These are phyloP conservation scores for Osmanthus fragrans DNA, from an alignment of 257 asterid species.

Conservation along the genomic window DNA sequence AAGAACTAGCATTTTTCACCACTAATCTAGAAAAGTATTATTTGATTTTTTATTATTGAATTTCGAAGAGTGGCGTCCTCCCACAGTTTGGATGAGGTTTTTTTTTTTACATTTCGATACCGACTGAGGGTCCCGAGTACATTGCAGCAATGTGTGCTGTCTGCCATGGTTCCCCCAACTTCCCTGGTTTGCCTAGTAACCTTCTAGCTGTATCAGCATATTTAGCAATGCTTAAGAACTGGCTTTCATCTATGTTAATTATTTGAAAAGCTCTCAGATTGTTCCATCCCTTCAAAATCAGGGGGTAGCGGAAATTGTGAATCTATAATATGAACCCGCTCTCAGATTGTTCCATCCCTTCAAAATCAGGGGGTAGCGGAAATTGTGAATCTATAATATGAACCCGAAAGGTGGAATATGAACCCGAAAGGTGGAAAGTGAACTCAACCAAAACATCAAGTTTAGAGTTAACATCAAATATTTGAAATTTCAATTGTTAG, in stretches of 20 bases:
- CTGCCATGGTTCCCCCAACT: not conserved
- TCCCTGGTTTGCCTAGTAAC: not conserved
- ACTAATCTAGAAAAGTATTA: not conserved
- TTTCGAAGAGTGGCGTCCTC: not conserved
- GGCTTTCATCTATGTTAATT: not conserved
- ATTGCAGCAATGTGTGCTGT: not conserved
- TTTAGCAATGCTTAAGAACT: not conserved
- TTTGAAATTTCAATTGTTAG: not conserved
- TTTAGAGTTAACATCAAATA: not conserved
- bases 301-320: not conserved
- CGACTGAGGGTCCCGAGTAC: not conserved
- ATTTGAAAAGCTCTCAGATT: not conserved
- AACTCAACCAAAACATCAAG: not conserved
- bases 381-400: not conserved
- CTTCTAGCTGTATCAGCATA: not conserved
- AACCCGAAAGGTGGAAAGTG: not conserved
- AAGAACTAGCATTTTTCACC: not conserved
- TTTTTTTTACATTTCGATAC: not conserved
- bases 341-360: not conserved
- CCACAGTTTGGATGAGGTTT: not conserved
- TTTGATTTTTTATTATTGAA: no score
- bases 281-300: not conserved
- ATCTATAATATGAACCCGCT: no score
- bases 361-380: not conserved
- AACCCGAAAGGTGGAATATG: not conserved